phyloP scores from a whole-genome alignment of 352 stramenopile genomes.

The Pseudoperonospora humuli region DNA sequence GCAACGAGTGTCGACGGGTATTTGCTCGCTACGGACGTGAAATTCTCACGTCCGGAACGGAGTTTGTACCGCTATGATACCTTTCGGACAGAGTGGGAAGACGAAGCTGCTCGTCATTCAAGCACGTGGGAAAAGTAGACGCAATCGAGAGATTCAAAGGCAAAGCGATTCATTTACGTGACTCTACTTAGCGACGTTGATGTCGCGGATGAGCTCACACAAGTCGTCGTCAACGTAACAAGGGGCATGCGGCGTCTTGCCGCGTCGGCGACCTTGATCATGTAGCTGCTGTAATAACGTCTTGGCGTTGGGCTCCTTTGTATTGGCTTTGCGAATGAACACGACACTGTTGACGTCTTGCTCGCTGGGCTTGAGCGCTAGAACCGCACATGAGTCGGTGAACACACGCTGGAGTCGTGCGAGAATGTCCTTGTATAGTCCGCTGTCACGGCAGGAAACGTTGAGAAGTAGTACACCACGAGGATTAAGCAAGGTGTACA shows the following conservation, averaged over 20 bases:
- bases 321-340: constrained; percentile 36
- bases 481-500: constrained; percentile 25
- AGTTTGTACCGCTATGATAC: constrained; percentile 71
- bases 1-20: constrained; percentile 23
- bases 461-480: constrained; percentile 58
- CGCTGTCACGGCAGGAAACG: constrained; percentile 42
- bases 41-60: constrained; percentile 56
- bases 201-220: constrained; percentile 45
- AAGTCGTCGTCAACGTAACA: constrained; percentile 41
- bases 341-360: constrained; percentile 65
- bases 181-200: constrained; percentile 34
- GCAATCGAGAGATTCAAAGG: constrained; percentile 1
- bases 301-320: constrained; percentile 21
- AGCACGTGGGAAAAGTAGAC: constrained; percentile 44
- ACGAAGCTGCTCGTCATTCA: constrained; percentile 51
- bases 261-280: constrained; percentile 26
- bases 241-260: constrained; percentile 18
- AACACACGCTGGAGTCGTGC: constrained; percentile 33
- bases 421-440: constrained; percentile 45
- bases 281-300: constrained; percentile 30
- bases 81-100: constrained; percentile 63
- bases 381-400: constrained; percentile 14
- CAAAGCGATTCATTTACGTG: constrained; percentile 17
- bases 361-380: constrained; percentile 30
- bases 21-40: constrained; percentile 40